These are phyloP conservation scores for Ploettnerulaceae sp. DNA, from an alignment of 2,329 filamentous ascomycete species.

Conservation along the genomic window DNA sequence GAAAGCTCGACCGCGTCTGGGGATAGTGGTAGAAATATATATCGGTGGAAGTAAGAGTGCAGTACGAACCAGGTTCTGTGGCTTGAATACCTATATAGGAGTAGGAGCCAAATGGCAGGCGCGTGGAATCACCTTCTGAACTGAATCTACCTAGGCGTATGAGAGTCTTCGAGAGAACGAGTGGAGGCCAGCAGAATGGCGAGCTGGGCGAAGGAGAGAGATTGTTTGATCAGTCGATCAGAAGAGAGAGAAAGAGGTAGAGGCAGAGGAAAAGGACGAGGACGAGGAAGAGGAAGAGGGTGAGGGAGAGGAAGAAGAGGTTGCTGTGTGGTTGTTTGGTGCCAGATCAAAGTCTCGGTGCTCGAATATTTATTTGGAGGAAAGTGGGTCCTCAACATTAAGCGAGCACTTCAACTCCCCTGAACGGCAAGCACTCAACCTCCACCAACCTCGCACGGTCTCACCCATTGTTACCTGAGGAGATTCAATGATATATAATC, in stretches of 20 bases:
- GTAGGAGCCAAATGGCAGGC: slow-evolving; percentile 3
- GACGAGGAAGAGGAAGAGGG: background rate
- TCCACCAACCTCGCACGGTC: no score
- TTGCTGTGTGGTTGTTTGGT: background rate
- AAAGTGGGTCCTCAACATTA: no score
- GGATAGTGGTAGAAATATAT: no score
- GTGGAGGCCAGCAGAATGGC: no score
- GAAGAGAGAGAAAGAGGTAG: background rate
- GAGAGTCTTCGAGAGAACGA: no score
- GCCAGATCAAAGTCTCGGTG: no score
- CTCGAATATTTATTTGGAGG: no score
- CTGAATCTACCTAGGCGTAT: no score
- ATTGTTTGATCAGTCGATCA: background rate
- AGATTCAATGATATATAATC: no score
- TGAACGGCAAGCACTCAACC: no score
- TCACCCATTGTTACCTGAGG: no score
- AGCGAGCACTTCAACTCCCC: no score
- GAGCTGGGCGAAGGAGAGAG: background rate
- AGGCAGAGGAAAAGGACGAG: background rate
- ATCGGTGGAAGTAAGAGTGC: background rate
- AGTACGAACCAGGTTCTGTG: background rate
- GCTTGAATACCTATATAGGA: background rate
- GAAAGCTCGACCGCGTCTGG: background rate
- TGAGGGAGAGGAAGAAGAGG: background rate
- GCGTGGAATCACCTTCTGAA: background rate